Evolutionary conservation across 2,329 filamentous ascomycete genomes (phyloP).

Genomic region (Aureobasidium sp.): DNA sequence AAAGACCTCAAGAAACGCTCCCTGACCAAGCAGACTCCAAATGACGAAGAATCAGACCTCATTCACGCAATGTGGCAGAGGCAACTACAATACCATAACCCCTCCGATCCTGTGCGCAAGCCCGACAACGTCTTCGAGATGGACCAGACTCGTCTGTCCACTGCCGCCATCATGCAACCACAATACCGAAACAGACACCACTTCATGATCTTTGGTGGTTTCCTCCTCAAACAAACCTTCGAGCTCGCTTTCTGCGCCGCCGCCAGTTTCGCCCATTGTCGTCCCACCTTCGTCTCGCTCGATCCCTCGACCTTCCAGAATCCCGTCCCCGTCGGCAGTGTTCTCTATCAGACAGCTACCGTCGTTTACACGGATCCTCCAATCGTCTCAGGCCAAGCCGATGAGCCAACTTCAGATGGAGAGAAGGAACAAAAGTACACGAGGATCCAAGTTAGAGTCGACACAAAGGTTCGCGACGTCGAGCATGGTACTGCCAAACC

Average conservation of each 20-base stretch:
- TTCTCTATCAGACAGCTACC: constrained; percentile 64
- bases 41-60: constrained; percentile 61
- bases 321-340: constrained; percentile 65
- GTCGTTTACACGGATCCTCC: constrained; percentile 63
- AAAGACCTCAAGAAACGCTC: constrained; percentile 53
- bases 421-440: constrained; percentile 36
- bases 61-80: constrained; percentile 68
- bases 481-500: constrained; percentile 60
- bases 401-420: constrained; percentile 26
- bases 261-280: constrained; percentile 59
- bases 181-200: constrained; percentile 62
- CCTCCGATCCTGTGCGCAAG: constrained; percentile 44
- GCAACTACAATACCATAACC: constrained; percentile 56
- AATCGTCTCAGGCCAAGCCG: constrained; percentile 31
- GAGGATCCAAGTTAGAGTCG: constrained; percentile 61
- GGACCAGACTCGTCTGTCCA: constrained; percentile 53
- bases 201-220: constrained; percentile 73
- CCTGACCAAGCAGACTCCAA: constrained; percentile 58
- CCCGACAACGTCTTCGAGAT: constrained; percentile 54
- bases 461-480: constrained; percentile 63
- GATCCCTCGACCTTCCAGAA: constrained; percentile 69
- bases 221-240: constrained; percentile 65
- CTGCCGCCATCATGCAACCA: constrained; percentile 67
- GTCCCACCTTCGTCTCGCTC: constrained; percentile 63
- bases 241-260: constrained; percentile 70